phyloP scores from a whole-genome alignment of 805 yeast species.

The Tetrapisispora iriomotensis region DNA sequence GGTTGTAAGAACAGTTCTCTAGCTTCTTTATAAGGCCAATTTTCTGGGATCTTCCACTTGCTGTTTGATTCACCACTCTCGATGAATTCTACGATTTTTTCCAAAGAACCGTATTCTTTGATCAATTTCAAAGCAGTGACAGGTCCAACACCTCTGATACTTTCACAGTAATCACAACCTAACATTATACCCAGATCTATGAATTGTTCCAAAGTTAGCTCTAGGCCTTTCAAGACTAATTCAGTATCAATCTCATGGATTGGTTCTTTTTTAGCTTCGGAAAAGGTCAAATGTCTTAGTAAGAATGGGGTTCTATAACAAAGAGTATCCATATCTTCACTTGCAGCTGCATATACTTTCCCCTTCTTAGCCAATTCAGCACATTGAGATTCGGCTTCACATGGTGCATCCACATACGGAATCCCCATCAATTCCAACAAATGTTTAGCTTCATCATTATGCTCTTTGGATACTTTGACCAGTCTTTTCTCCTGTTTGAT shows the following conservation, averaged over 20 bases:
- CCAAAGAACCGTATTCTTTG: slow-evolving; percentile 74
- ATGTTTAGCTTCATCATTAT: slow-evolving; percentile 86
- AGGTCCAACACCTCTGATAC: slow-evolving; percentile 93
- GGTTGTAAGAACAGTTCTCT: slow-evolving; percentile 76
- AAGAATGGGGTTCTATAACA: slow-evolving; percentile 82
- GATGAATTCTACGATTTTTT: slow-evolving; percentile 60
- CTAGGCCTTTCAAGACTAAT: slow-evolving; percentile 66
- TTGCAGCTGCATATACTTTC: slow-evolving; percentile 92
- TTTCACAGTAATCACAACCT: slow-evolving; percentile 96
- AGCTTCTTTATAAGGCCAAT: slow-evolving; percentile 89
- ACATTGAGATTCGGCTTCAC: slow-evolving; percentile 99
- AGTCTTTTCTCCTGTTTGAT: slow-evolving; percentile 70
- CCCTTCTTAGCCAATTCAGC: slow-evolving; percentile 85
- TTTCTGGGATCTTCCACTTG: slow-evolving; percentile 81
- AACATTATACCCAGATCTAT: slow-evolving; percentile 85
- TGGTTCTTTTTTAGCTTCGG: slow-evolving; percentile 90
- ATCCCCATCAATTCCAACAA: slow-evolving; percentile 85
- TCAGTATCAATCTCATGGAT: slow-evolving; percentile 70
- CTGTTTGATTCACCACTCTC: slow-evolving; percentile 36
- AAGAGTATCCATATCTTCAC: slow-evolving; percentile 97
- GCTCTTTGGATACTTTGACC: slow-evolving; percentile 80
- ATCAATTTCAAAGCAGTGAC: slow-evolving; percentile 85
- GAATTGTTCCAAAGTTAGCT: slow-evolving; percentile 61
- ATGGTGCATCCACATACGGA: slow-evolving; percentile 87
- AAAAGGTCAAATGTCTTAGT: slow-evolving; percentile 82